Conservation (phyloP, 2,329 filamentous ascomycete genomes). For the Pseudocercospora fijiensis region DNA sequence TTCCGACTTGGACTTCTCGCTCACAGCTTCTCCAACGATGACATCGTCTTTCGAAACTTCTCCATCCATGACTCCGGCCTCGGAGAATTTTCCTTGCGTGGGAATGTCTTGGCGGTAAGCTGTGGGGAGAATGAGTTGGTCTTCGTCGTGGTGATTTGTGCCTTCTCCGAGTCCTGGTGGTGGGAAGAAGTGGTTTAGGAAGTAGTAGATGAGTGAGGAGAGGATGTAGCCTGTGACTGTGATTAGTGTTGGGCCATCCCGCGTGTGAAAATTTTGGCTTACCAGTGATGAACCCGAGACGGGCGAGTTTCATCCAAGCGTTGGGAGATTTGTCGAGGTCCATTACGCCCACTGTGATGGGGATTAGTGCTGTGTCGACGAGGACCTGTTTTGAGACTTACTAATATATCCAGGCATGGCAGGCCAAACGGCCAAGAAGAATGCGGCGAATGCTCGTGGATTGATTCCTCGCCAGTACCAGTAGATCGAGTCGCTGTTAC, state of each 20-base stretch:
- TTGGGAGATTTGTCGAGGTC: constrained; percentile 14
- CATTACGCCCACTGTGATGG: constrained; percentile 3
- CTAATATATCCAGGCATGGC: constrained; percentile 22
- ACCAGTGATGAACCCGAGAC: constrained; percentile 18
- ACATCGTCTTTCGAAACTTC: neutral
- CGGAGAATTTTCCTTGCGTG: constrained; percentile 9
- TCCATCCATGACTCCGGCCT: neutral
- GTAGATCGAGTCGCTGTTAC: constrained; percentile 27
- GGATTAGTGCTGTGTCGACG: neutral
- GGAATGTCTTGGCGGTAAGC: constrained; percentile 19
- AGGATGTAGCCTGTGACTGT: constrained; percentile 3
- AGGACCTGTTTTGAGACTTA: neutral
- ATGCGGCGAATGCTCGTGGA: constrained; percentile 31
- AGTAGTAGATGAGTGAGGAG: constrained; percentile 7
- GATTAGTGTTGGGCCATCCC: neutral
- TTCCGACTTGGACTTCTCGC: neutral
- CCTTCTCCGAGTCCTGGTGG: constrained; percentile 9
- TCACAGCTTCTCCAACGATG: neutral
- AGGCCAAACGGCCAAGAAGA: constrained; percentile 23
- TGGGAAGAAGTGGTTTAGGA: constrained; percentile 11
- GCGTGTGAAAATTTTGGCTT: neutral
- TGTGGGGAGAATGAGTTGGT: constrained; percentile 12
- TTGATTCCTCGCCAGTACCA: constrained; percentile 33
- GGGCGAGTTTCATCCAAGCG: constrained; percentile 18
- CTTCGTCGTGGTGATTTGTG: constrained; percentile 14